phyloP scores from a whole-genome alignment of 2,329 filamentous ascomycete genomes.

The Aureobasidium melanogenum region DNA sequence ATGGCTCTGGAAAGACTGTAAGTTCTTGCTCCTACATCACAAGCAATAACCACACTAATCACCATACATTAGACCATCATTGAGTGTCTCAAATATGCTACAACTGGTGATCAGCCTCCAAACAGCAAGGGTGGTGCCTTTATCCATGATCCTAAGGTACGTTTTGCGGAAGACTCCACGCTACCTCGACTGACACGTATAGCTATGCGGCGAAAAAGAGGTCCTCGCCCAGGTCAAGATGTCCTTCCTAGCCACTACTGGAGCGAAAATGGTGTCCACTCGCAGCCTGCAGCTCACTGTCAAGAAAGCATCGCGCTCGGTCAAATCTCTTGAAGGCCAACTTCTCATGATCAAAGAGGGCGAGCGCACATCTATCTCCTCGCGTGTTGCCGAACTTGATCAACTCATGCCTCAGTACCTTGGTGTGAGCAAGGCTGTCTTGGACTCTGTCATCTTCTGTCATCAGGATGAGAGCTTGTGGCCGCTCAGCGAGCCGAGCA shows the following conservation, averaged over 20 bases:
- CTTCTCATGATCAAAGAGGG: slow-evolving; percentile 69
- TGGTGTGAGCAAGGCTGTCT: slow-evolving; percentile 79
- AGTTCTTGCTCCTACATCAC: slow-evolving; percentile 7
- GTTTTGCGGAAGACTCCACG: neutral
- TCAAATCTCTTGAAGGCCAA: slow-evolving; percentile 78
- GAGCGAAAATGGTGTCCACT: slow-evolving; percentile 71
- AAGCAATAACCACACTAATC: slow-evolving; percentile 19
- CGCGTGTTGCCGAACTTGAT: slow-evolving; percentile 72
- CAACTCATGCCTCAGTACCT: slow-evolving; percentile 75
- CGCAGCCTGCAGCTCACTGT: slow-evolving; percentile 78
- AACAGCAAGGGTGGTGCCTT: slow-evolving; percentile 87
- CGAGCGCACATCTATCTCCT: slow-evolving; percentile 70
- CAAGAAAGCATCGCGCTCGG: slow-evolving; percentile 65
- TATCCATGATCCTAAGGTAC: slow-evolving; percentile 88
- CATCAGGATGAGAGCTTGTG: slow-evolving; percentile 97
- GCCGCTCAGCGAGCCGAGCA: slow-evolving; percentile 82
- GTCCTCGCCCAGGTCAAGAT: slow-evolving; percentile 88
- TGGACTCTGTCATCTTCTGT: slow-evolving; percentile 96
- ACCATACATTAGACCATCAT: slow-evolving; percentile 62
- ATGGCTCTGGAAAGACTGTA: slow-evolving; percentile 91
- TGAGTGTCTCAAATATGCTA: slow-evolving; percentile 96
- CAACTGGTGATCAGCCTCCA: slow-evolving; percentile 84
- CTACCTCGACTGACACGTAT: slow-evolving; percentile 14
- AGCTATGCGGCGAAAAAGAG: slow-evolving; percentile 73
- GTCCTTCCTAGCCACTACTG: slow-evolving; percentile 70